Base-by-base conservation (phyloP, 2,329 filamentous ascomycete genomes). In the Xylariomycetidae sp. region DNA sequence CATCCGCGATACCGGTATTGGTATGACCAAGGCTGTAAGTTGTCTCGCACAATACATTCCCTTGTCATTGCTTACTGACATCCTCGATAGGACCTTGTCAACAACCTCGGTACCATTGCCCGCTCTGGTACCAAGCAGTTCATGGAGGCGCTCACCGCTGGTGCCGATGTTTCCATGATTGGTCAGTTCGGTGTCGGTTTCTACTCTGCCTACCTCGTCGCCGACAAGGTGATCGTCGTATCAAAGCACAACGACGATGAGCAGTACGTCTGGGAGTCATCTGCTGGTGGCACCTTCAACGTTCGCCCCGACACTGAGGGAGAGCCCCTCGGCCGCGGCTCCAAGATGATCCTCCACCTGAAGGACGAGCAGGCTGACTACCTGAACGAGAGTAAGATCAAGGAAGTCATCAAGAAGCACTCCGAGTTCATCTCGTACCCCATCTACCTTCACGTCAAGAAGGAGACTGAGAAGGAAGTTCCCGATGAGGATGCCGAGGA, bases 381-480 rank as follows among this genome's bases (percentile, higher is more conserved):
- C 81, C 76, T 96, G 52, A 93, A 96, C 70, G 92, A 98, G 84
- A 77, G 77, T 76, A 92, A 90, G 79, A 84, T 98, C 77, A 98
- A 98, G 85, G 92, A 98, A 78, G 90, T 98, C 50, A 89, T 98
- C 77, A 96, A 96, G 88, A 98, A 98, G 86, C 92, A 98, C 85
- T 96, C 92, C 63, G 92, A 98, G 76, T 98, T 98, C 79, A 98
- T 98, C 76, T 96, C 92, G 32, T 98, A 98, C 79, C 92, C 92
- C 61, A 98, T 98, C 83, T 98, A 95, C 79, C 90, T 98, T 52
- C 92, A 98, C 74, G 89, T 98, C 60, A 70, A 85, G 66, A 98
- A 98, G 85, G 92, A 98, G 85, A 89, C 82, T 49, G 92, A 98
- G 85, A 95, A 78, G 58, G 92, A 98, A 76, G 88, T 96, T 46